These are phyloP conservation scores for Aureobasidium leucospermi DNA, from an alignment of 2,329 filamentous ascomycete genomes.

Conservation along the genomic window DNA sequence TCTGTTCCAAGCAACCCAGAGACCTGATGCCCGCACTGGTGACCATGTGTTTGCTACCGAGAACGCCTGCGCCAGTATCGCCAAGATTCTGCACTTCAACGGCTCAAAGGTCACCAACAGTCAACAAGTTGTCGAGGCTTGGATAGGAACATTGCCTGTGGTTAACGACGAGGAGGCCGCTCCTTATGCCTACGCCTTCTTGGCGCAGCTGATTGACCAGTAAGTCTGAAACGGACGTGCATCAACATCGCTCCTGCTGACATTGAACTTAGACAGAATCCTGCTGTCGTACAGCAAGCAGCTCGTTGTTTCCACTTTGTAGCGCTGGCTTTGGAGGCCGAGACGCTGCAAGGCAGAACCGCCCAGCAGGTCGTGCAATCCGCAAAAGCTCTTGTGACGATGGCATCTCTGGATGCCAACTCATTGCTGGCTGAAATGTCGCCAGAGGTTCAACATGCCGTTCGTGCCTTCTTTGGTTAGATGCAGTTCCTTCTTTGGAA, in stretches of 20 bases:
- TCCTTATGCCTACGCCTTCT: slow-evolving; percentile 88
- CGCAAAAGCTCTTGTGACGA: slow-evolving; percentile 69
- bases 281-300: slow-evolving; percentile 68
- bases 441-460: slow-evolving; percentile 67
- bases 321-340: slow-evolving; percentile 80
- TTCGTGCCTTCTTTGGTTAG: slow-evolving; percentile 31
- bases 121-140: slow-evolving; percentile 70
- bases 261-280: slow-evolving; percentile 62
- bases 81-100: slow-evolving; percentile 94
- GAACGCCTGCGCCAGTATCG: slow-evolving; percentile 92
- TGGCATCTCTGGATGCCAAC: slow-evolving; percentile 66
- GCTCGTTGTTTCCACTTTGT: slow-evolving; percentile 78
- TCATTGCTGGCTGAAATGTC: slow-evolving; percentile 68
- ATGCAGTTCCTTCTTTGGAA: no score
- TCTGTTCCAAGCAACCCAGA: slow-evolving; percentile 76
- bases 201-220: slow-evolving; percentile 89
- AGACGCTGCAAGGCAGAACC: slow-evolving; percentile 79
- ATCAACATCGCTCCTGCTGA: slow-evolving; percentile 21
- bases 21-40: slow-evolving; percentile 75
- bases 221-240: slow-evolving; percentile 48
- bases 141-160: slow-evolving; percentile 86
- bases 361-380: slow-evolving; percentile 68
- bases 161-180: slow-evolving; percentile 95
- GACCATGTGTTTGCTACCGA: slow-evolving; percentile 97
- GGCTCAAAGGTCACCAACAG: slow-evolving; percentile 65